These are phyloP conservation scores for Knoxdaviesia capensis DNA, from an alignment of 2,329 filamentous ascomycete genomes.

Conservation along the genomic window DNA sequence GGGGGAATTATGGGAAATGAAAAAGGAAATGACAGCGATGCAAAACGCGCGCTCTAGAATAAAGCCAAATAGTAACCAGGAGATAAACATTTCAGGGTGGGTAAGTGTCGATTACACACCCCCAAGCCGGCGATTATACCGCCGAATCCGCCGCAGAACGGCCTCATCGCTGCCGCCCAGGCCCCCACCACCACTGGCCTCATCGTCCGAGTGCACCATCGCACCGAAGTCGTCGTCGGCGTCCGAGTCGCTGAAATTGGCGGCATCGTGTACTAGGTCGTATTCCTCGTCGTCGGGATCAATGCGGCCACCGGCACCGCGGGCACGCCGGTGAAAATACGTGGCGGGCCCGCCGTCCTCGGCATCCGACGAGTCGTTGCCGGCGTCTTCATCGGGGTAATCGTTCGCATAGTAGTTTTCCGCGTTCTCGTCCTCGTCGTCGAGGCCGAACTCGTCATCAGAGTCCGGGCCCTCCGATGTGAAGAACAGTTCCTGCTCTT, in stretches of 20 bases:
- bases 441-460: slow-evolving; percentile 33
- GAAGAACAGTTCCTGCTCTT: slow-evolving; percentile 39
- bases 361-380: too few relatives aligned
- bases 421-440: slow-evolving; percentile 48
- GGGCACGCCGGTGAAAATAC: too few relatives aligned
- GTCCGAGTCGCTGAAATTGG: slow-evolving; percentile 29
- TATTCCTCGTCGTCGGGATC: too few relatives aligned
- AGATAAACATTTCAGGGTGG: not conserved
- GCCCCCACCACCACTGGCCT: not conserved
- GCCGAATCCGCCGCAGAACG: slow-evolving; percentile 9
- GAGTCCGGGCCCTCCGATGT: slow-evolving; percentile 39
- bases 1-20: not conserved
- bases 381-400: slow-evolving; percentile 60
- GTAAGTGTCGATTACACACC: too few relatives aligned
- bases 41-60: not conserved
- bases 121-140: slow-evolving; percentile 1
- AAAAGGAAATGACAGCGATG: not conserved
- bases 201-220: slow-evolving; percentile 20
- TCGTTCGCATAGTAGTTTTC: slow-evolving; percentile 65
- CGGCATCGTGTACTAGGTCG: too few relatives aligned
- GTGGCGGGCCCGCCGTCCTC: too few relatives aligned
- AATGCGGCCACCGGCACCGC: too few relatives aligned
- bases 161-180: slow-evolving; percentile 7
- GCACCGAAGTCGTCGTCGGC: slow-evolving; percentile 11
- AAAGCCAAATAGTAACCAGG: not conserved